Percentiles rank a stretch among this genome's conserved stretches.
Evolutionary conservation across 139 green algal species (phyloP).

Genomic region (Tetradesmus obliquus): DNA sequence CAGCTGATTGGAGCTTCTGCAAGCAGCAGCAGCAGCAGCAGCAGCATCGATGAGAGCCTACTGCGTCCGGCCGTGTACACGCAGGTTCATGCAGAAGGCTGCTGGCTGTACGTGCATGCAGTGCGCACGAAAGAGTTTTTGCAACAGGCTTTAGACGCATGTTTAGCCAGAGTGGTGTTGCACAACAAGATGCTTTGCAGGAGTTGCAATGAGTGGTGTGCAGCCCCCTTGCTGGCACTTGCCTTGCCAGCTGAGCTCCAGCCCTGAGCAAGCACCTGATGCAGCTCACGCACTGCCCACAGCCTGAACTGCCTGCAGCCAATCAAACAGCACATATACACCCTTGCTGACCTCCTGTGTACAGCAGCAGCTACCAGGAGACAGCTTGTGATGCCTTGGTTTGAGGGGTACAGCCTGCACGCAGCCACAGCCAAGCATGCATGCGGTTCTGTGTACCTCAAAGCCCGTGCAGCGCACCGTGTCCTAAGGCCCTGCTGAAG

Average conservation of each 20-base stretch:
- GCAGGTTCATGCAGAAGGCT: too few species aligned
- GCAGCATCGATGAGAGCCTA: too few species aligned
- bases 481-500: neutral
- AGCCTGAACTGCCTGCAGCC: conserved; percentile 16
- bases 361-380: neutral
- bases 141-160: too few species aligned
- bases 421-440: neutral
- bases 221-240: neutral
- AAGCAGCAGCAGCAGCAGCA: too few species aligned
- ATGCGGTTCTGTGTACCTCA: neutral
- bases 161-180: too few species aligned
- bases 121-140: too few species aligned
- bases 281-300: conserved; percentile 9
- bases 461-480: neutral
- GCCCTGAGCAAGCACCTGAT: neutral
- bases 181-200: neutral
- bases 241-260: conserved; percentile 16
- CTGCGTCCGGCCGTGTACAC: too few species aligned
- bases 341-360: neutral
- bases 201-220: too few species aligned
- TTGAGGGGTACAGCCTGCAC: neutral
- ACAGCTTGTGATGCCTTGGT: neutral
- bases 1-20: conserved; percentile 15
- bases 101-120: too few species aligned
- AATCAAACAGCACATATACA: neutral